phyloP scores from a whole-genome alignment of 2,329 filamentous ascomycete genomes.

The Pestalotiopsis sp. region DNA sequence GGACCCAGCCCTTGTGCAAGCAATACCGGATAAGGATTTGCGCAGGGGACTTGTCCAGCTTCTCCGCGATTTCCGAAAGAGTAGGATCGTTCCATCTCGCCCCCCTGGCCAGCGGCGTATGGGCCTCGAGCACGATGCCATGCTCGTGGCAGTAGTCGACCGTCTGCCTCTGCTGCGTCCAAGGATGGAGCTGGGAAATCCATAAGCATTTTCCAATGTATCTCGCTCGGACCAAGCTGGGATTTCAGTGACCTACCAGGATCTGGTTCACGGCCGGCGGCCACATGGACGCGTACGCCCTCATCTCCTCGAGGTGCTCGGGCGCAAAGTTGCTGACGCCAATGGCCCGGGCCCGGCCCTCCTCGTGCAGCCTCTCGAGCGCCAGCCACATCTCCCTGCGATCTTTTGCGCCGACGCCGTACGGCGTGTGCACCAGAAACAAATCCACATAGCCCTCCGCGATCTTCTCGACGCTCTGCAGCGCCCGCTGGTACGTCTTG shows the following conservation, averaged over 20 bases:
- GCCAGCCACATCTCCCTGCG: constrained; percentile 68
- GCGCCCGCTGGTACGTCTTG: constrained; percentile 56
- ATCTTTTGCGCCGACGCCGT: constrained; percentile 47
- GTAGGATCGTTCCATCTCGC: constrained; percentile 62
- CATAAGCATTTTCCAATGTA: neutral
- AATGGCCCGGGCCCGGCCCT: constrained; percentile 65
- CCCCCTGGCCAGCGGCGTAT: constrained; percentile 59
- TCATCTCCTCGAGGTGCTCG: constrained; percentile 70
- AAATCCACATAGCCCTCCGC: constrained; percentile 4
- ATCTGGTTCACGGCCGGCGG: constrained; percentile 63
- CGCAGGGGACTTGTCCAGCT: constrained; percentile 61
- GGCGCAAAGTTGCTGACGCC: constrained; percentile 68
- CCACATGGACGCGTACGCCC: constrained; percentile 64
- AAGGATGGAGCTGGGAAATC: constrained; percentile 64
- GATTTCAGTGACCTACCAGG: constrained; percentile 49
- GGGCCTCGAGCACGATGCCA: constrained; percentile 55
- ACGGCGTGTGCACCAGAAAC: constrained; percentile 64
- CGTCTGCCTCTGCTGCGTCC: constrained; percentile 58
- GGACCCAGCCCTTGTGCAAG: constrained; percentile 71
- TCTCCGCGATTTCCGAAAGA: constrained; percentile 57
- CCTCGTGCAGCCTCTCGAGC: constrained; percentile 61
- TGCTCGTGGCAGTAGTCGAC: constrained; percentile 62
- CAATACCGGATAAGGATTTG: constrained; percentile 72
- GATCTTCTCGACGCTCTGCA: constrained; percentile 62
- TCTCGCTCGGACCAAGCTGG: neutral